Conservation (phyloP, 345 rosid species). For the Pugionium dolabratum region DNA sequence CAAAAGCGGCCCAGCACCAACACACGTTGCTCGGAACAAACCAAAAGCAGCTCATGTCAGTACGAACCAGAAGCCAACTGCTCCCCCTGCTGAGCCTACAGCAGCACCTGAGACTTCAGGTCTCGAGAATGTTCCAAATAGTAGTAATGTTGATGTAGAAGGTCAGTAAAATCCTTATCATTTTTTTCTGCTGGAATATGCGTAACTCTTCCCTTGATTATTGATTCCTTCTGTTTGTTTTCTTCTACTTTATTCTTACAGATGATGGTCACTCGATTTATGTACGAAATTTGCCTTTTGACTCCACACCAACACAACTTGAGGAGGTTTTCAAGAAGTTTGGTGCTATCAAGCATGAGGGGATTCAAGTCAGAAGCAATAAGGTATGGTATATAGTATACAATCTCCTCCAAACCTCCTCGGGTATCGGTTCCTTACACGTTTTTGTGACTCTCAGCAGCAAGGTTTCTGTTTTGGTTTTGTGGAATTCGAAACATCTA, state of each 20-base stretch:
- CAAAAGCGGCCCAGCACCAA: conserved; percentile 55
- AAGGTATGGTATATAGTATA: conserved; percentile 51
- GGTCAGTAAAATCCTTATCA: conserved; percentile 39
- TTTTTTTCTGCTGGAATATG: conserved; percentile 18
- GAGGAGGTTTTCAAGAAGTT: conserved; percentile 62
- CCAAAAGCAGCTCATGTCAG: conserved; percentile 36
- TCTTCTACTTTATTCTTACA: conserved; percentile 22
- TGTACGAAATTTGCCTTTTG: conserved; percentile 57
- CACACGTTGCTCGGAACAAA: conserved; percentile 48
- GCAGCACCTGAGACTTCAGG: conserved; percentile 36
- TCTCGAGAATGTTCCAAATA: conserved; percentile 45
- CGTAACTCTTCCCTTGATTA: not conserved
- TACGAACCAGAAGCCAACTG: conserved; percentile 38
- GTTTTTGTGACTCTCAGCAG: conserved; percentile 43
- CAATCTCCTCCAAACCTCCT: not conserved
- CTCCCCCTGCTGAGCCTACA: conserved; percentile 43
- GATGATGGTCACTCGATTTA: conserved; percentile 71
- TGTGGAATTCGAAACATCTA: conserved; percentile 61
- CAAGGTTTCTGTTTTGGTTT: conserved; percentile 80
- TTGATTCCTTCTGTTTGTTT: not conserved
- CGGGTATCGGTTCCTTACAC: conserved; percentile 14
- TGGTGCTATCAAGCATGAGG: conserved; percentile 69
- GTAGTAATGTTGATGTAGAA: conserved; percentile 50
- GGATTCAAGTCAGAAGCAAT: conserved; percentile 70
- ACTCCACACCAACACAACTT: conserved; percentile 54